Evolutionary conservation across 306 rosid species (phyloP), one percentile per base, ranked within the genome.

Genomic region (Potentilla sterilis): DNA sequence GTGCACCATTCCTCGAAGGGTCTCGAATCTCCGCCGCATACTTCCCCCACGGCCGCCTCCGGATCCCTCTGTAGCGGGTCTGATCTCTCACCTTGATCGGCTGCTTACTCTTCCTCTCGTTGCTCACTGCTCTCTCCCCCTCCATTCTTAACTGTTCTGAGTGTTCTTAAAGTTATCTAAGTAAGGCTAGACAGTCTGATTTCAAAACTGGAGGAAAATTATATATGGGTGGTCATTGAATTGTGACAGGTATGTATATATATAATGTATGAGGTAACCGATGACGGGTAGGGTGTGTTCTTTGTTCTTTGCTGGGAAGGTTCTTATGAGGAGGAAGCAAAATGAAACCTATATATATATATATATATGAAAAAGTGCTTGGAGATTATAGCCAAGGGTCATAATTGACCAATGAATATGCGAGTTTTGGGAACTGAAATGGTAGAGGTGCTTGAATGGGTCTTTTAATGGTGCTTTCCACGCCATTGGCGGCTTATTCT

Each of bases 21-120:
- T 94, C 98, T 42, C 98, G 90, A 70, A 92, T 94, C 76, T 94
- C 98, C 0, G 98, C 98, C 0, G 95, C 98, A 48, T 81, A 92
- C 79, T 94, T 94, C 1, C 96, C 98, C 98, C 98, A 94, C 3
- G 96, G 97, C 72, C 97, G 83, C 68, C 92, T 76, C 4, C 98
- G 80, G 24, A 94, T 92, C 32, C 97, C 98, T 75, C 98, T 75
- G 73, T 92, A 94, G 19, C 88, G 77, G 34, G 32, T 68, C 59
- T 85, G 92, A 13, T 2, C 44, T 46, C 81, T 69, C 40, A 72
- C 57, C 67, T 76, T 13, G 24, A 35, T 64, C 64, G 18, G 72
- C 72, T 64, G 69, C 15, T 70, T 69, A 18, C 28, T 64, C 69
- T 37, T 35, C 69, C 40, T 12, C 2, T 38, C 28, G 14, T 38